Conservation (phyloP, 805 yeast genomes). For the Starmerella bombi region DNA sequence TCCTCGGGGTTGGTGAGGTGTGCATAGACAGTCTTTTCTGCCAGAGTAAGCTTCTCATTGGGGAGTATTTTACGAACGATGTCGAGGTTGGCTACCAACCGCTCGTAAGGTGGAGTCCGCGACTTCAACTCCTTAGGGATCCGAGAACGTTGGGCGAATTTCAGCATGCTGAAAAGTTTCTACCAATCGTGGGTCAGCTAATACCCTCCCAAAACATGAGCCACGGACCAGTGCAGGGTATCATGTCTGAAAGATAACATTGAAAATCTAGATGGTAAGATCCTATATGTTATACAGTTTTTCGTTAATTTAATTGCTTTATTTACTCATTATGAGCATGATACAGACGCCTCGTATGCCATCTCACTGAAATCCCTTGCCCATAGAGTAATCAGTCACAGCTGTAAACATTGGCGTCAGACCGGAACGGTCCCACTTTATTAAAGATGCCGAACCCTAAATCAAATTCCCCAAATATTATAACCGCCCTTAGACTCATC, state of each 20-base stretch:
- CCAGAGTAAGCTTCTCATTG: conserved; percentile 71
- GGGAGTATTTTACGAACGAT: conserved; percentile 49
- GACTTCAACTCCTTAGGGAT: conserved; percentile 51
- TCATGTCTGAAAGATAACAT: not conserved
- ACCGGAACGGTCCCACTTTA: no score
- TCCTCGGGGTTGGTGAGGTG: conserved; percentile 85
- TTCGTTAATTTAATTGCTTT: no score
- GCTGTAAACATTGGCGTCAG: no score
- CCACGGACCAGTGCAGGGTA: not conserved
- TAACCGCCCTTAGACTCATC: no score
- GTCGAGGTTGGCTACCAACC: conserved; percentile 49
- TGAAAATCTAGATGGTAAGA: no score
- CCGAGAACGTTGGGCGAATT: conserved; percentile 17
- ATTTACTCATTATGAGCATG: no score
- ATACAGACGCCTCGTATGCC: no score
- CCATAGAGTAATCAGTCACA: not conserved
- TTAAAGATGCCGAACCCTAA: no score
- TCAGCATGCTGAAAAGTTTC: conserved; percentile 6
- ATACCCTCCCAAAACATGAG: not conserved
- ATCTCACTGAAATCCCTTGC: no score
- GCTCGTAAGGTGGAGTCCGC: conserved; percentile 80
- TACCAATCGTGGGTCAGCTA: conserved; percentile 1
- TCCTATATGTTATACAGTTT: no score
- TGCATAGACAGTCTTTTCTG: conserved; percentile 88
- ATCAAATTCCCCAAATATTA: no score